phyloP scores from a whole-genome alignment of 2,329 filamentous ascomycete genomes.

The Zasmidium citrigriseum region DNA sequence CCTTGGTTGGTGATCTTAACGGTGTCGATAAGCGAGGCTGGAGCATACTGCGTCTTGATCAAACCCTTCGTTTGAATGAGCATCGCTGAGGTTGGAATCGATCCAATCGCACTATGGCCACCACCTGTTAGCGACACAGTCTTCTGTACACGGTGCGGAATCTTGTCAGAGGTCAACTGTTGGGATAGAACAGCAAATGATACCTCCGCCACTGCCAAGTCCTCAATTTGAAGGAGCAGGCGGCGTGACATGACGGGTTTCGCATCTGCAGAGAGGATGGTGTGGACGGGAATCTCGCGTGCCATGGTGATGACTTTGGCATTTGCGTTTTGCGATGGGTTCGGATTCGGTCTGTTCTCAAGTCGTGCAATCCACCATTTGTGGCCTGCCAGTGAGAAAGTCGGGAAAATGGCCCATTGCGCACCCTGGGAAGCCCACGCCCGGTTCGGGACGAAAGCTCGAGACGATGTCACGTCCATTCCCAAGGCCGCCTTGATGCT shows the following conservation, averaged over 20 bases:
- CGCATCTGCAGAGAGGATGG: not conserved
- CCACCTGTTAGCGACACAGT: slow-evolving; percentile 12
- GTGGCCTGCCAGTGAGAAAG: slow-evolving; percentile 71
- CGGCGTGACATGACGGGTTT: slow-evolving; percentile 15
- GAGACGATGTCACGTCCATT: slow-evolving; percentile 62
- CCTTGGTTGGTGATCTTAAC: slow-evolving; percentile 16
- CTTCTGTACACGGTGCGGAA: slow-evolving; percentile 26
- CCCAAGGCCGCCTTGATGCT: slow-evolving; percentile 63
- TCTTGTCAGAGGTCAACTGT: slow-evolving; percentile 23
- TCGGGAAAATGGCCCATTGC: slow-evolving; percentile 70
- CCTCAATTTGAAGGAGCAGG: slow-evolving; percentile 37
- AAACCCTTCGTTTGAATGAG: not conserved
- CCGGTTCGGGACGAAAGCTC: slow-evolving; percentile 66
- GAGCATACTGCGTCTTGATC: not conserved
- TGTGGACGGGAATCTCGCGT: slow-evolving; percentile 9
- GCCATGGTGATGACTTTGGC: slow-evolving; percentile 22
- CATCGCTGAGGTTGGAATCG: slow-evolving; percentile 5
- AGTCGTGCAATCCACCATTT: slow-evolving; percentile 75
- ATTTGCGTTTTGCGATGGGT: slow-evolving; percentile 6
- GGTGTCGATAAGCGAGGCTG: slow-evolving; percentile 6
- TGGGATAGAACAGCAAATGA: slow-evolving; percentile 30
- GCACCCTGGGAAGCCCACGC: slow-evolving; percentile 64
- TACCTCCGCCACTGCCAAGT: slow-evolving; percentile 39
- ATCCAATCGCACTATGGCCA: not conserved
- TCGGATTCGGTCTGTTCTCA: slow-evolving; percentile 42